Evolutionary conservation across 1,284 basidiomycete genomes (phyloP), one percentile per base, ranked within the genome.

Genomic region (Ustilago crameri): DNA sequence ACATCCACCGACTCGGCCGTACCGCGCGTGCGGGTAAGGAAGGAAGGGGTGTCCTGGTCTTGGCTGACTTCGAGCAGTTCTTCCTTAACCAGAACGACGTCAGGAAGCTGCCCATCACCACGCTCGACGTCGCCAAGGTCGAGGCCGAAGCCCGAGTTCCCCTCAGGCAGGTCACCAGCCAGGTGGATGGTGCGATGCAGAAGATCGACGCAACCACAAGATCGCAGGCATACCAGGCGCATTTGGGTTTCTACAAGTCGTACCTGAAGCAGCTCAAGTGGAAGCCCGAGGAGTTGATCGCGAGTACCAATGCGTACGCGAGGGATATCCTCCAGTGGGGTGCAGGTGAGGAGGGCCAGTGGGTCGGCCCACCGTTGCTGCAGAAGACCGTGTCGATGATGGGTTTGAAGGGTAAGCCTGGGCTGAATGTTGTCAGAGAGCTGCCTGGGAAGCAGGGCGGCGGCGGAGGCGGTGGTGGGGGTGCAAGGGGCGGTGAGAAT

Each of bases 351-450:
- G 59, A 70, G 58, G 43, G 75, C 78, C 0, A 87, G 0, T 71
- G 68, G 68, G 47, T 57, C 1, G 62, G 57, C 1, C 68, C 89
- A 5, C 84, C 84, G 9, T 67, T 90, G 40, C 81, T 86, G 37
- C 84, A 86, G n/a, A 87, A 84, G 81, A 87, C 87, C 2, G 86
- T 88, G 24, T 88, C 87, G 44, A 89, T 87, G 85, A 89, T 90
- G 86, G 86, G 86, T 3, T 79, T 90, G 75, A 87, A 85, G 74
- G 88, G 87, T 0, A 85, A 86, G 12, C 80, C 73, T 24, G 88
- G 87, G 22, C 61, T 87, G 37, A 85, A 87, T 46, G 52, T 85
- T 42, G 81, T 83, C 4, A 51, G 45, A 22, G 61, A 67, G 30
- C 30, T 75, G 30, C 74, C 74, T 10, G 62, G 53, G 4, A 57